Conservation (phyloP, 352 stramenopile genomes). For the Pseudoperonospora humuli region DNA sequence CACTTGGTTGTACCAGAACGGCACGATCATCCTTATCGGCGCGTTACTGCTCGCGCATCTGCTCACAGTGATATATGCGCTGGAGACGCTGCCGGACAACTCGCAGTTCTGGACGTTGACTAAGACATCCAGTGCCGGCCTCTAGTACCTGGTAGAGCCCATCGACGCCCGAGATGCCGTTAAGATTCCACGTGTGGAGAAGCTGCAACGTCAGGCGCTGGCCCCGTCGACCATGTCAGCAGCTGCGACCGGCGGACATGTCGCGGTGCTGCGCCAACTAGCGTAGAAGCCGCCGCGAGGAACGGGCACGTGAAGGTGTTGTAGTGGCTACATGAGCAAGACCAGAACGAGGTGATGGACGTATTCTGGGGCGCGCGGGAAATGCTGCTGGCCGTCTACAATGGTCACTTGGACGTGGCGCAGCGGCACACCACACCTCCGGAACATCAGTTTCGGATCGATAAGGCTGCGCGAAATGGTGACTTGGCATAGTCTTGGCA, state of each 20-base stretch:
- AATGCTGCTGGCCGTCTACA: conserved; percentile 21
- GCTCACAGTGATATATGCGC: conserved; percentile 8
- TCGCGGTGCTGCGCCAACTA: conserved; percentile 21
- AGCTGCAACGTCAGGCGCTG: conserved; percentile 15
- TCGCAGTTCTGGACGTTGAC: conserved; percentile 20
- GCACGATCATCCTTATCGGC: too few relatives aligned
- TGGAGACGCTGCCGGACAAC: conserved; percentile 21
- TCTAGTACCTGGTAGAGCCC: conserved; percentile 14
- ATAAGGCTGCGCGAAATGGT: conserved; percentile 29
- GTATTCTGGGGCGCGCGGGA: conserved; percentile 24
- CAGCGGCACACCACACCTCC: conserved; percentile 28
- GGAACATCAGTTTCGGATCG: conserved; percentile 24
- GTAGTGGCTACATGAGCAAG: conserved; percentile 24
- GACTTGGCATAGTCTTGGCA: conserved; percentile 22
- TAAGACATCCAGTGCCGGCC: conserved; percentile 4
- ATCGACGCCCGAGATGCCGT: conserved; percentile 2
- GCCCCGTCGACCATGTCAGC: conserved; percentile 9
- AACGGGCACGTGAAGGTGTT: conserved; percentile 23
- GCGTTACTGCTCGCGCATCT: too few relatives aligned
- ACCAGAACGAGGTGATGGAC: conserved; percentile 9
- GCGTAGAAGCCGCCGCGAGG: conserved; percentile 24
- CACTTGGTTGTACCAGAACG: too few relatives aligned
- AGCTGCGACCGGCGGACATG: conserved; percentile 10
- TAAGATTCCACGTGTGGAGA: conserved; percentile 1
- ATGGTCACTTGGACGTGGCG: conserved; percentile 27